Evolutionary conservation across 2,329 filamentous ascomycete genomes (phyloP), one percentile per base, ranked within the genome.

Genomic region (Zymoseptoria tritici): DNA sequence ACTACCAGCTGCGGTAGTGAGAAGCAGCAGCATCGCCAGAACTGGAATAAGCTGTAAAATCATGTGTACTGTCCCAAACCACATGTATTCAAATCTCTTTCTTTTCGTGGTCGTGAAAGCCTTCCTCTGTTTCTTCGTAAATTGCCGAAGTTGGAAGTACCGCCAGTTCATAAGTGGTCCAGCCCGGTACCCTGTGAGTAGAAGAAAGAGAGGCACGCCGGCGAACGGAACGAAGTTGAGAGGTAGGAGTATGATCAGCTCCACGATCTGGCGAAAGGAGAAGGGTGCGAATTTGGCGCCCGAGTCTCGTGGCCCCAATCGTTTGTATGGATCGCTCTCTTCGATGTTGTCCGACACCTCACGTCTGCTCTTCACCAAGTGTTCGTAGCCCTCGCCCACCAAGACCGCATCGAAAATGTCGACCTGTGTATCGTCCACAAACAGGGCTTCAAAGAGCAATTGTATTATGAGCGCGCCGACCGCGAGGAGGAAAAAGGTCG

Each of bases 81-180:
- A 96, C 13, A 91, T 87, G 72, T 97, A 97, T 60, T 94, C 89
- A 83, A 90, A 89, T 62, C 84, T 80, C 57, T 88, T 82, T 51
- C 79, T 79, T 60, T 81, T 81, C 36, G 78, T 79, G 57, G 80
- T 81, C 26, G 93, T 83, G 67, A 89, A 90, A 26, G 78, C 78
- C 68, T 90, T 90, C 64, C 85, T 81, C 71, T 95, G 84, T 67
- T 88, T 85, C 73, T 87, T 91, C 49, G 83, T 83, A 64, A 95
- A 80, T 0, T 87, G 89, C 49, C 86, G 81, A 54, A 99, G 79
- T 68, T 91, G 84, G 72, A 92, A 97, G 80, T 94, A 97, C 60
- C 94, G 81, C 79, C 92, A 94, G 68, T 97, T 92, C 58, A 94
- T 87, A 26, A 97, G 83, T 31, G 93, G 94, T 0, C 94, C 93